These are phyloP conservation scores for Podospora australis DNA, from an alignment of 495 filamentous ascomycete genomes.

Conservation along the genomic window DNA sequence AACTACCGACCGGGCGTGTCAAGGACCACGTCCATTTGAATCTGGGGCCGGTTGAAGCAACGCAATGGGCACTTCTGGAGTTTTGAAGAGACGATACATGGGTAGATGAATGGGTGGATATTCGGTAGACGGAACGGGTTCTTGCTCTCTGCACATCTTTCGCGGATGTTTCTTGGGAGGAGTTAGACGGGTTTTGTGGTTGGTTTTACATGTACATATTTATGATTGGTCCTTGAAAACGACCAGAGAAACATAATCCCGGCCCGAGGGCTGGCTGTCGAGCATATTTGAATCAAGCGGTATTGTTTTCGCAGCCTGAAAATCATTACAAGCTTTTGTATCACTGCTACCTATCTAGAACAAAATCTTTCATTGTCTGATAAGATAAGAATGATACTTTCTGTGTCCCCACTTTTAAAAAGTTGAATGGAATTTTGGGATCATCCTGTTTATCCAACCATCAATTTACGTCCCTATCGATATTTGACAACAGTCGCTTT, in stretches of 20 bases:
- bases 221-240: constrained; percentile 8
- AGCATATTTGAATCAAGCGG: not conserved
- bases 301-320: no score
- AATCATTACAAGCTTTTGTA: no score
- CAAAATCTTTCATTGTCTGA: not conserved
- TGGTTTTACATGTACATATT: constrained; percentile 21
- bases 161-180: not conserved
- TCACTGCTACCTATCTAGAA: no score
- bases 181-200: constrained; percentile 3
- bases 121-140: constrained; percentile 3
- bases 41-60: no score
- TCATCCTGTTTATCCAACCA: no score
- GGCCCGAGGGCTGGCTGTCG: not conserved
- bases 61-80: no score
- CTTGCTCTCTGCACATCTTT: not conserved
- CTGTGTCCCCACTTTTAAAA: constrained; percentile 16
- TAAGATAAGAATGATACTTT: constrained; percentile 5
- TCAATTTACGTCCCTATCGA: no score
- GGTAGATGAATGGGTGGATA: not conserved
- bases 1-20: no score
- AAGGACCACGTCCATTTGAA: no score
- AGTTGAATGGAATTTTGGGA: no score
- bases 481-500: no score
- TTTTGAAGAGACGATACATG: not conserved
- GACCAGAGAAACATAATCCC: constrained; percentile 17